These are phyloP conservation scores for Erucastrum elatum DNA, from an alignment of 345 rosid species.

Conservation along the genomic window DNA sequence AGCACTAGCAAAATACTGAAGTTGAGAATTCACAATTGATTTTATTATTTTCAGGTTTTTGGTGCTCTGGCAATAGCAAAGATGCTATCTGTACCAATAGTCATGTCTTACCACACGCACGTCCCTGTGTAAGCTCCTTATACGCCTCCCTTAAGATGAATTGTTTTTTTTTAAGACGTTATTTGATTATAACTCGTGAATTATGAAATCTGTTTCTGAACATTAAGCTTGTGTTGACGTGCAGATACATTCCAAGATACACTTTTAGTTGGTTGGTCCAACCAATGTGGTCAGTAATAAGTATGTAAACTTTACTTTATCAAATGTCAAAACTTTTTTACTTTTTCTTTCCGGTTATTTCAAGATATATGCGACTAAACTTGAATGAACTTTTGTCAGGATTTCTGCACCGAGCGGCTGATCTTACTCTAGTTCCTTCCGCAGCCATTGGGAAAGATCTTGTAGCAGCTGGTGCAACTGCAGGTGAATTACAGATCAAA, in stretches of 20 bases:
- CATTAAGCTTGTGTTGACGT: conserved; percentile 17
- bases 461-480: conserved; percentile 72
- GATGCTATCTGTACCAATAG: conserved; percentile 85
- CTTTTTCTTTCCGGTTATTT: background rate
- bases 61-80: conserved; percentile 92
- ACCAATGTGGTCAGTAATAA: conserved; percentile 97
- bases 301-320: conserved; percentile 45
- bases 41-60: conserved; percentile 51
- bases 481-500: conserved; percentile 53
- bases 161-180: background rate
- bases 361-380: background rate
- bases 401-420: conserved; percentile 98
- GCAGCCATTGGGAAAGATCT: conserved; percentile 91
- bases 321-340: background rate
- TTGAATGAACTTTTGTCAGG: conserved; percentile 44
- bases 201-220: background rate
- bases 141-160: background rate
- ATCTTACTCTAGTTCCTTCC: conserved; percentile 94
- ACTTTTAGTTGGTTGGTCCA: conserved; percentile 96
- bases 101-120: conserved; percentile 98
- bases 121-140: conserved; percentile 89
- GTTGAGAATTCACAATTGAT: background rate
- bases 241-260: conserved; percentile 94
- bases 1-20: background rate
- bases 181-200: background rate